A percentile compares a stretch with the other conserved stretches of the same genome.
phyloP scores from a whole-genome alignment of 306 rosid genomes.

The Canavalia gladiata region DNA sequence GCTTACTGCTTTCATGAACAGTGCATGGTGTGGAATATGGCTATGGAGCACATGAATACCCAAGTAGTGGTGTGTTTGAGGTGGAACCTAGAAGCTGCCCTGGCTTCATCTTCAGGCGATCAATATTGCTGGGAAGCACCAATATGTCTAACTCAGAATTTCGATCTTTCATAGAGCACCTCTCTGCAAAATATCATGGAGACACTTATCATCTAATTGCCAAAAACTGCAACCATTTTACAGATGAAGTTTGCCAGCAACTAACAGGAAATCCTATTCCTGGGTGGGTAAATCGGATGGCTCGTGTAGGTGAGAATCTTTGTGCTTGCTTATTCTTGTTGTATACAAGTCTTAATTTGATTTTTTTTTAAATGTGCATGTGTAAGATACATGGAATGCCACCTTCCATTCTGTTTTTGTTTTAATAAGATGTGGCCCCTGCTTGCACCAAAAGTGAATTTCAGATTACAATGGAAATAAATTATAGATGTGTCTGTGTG shows the following conservation, averaged over 20 bases:
- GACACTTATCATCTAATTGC: slow-evolving; percentile 96
- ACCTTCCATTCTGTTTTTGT: slow-evolving; percentile 28
- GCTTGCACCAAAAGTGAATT: slow-evolving; percentile 37
- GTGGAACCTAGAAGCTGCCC: slow-evolving; percentile 97
- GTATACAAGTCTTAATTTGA: slow-evolving; percentile 28
- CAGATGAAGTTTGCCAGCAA: slow-evolving; percentile 81
- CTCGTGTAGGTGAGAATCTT: slow-evolving; percentile 79
- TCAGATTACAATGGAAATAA: slow-evolving; percentile 24
- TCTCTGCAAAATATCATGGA: slow-evolving; percentile 85
- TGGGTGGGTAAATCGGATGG: slow-evolving; percentile 96
- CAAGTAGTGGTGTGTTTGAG: slow-evolving; percentile 94
- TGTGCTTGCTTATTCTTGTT: slow-evolving; percentile 35
- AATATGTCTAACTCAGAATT: slow-evolving; percentile 79
- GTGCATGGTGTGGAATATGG: slow-evolving; percentile 91
- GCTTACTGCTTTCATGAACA: slow-evolving; percentile 56
- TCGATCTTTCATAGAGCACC: slow-evolving; percentile 77
- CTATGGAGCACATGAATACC: slow-evolving; percentile 92
- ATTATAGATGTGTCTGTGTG: slow-evolving; percentile 24
- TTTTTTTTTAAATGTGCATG: slow-evolving; percentile 2
- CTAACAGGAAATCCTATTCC: slow-evolving; percentile 94
- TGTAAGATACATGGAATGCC: slow-evolving; percentile 24
- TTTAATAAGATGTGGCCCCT: slow-evolving; percentile 19
- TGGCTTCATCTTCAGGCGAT: slow-evolving; percentile 89
- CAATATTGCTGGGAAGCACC: slow-evolving; percentile 85
- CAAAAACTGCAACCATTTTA: slow-evolving; percentile 96